Base-by-base conservation (phyloP, 2,329 filamentous ascomycete species). In the Onygenales sp. region DNA sequence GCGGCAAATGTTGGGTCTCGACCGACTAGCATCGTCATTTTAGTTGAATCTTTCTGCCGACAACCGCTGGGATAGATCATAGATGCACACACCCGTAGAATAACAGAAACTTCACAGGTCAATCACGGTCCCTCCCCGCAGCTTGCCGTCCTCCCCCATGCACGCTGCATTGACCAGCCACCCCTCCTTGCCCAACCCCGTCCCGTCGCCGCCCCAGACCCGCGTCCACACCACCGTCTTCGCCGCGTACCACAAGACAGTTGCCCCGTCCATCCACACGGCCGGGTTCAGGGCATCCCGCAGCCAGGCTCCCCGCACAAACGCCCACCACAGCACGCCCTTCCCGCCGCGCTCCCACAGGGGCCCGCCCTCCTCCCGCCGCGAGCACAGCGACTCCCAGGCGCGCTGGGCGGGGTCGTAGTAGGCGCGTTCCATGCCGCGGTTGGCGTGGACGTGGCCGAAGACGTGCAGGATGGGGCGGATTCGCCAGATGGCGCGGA, bases 371-470 rank as follows among this genome's bases (percentile, higher is more conserved):
- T 41, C 59, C 41, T 68, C 56, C 49, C 72, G 60, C 8, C 71
- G 66, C 2, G 64, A 64, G 63, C 78, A 75, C 27, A 89, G 75
- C n/a, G 75, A 73, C 69, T 92, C 88, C 69, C 89, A 90, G 1
- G 79, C 79, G 35, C 72, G 72, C 68, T 94, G 88, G 55, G 82
- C 80, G 31, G 83, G 79, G 66, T 93, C 88, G 77, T 87, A 95
- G 69, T 82, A 86, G 8, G 87, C 77, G 0, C 82, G 69, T 62
- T 90, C 83, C 43, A 74, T 75, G 13, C 89, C 90, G 45, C 86
- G 80, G 7, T 82, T 87, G 63, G 79, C 86, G 71, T 95, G 90
- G 27, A 91, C 79, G 69, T 95, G 90, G 1, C 89, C 90, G 66
- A 93, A 95, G 47, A 95, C 79, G 68, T 95, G 89, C 11, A 95